Percentiles rank a stretch among this genome's conserved stretches.
Evolutionary conservation across 2,329 filamentous ascomycete genomes (phyloP).

Genomic region (Fusarium illudens): DNA sequence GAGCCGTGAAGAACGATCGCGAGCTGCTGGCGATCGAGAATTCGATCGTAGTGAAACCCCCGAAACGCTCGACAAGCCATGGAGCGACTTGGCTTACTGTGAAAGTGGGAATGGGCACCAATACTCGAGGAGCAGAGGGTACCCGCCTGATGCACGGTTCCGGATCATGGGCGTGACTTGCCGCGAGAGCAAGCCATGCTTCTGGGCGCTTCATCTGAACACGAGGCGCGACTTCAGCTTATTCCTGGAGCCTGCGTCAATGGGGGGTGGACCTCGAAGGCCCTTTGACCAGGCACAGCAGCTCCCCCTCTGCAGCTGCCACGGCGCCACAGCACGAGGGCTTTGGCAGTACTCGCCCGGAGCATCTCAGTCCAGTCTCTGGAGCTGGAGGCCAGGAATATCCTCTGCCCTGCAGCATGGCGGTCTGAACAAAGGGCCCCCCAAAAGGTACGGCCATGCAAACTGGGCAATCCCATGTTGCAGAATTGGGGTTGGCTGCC

Average conservation of each 20-base stretch:
- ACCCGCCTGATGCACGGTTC: constrained; percentile 17
- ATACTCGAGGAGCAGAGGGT: constrained; percentile 1
- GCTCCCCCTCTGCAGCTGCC: neutral
- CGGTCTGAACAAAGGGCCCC: neutral
- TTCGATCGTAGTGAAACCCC: neutral
- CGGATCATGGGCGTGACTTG: constrained; percentile 16
- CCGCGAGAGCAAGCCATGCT: constrained; percentile 12
- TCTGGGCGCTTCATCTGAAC: constrained; percentile 26
- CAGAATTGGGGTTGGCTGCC: neutral
- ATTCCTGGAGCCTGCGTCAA: constrained; percentile 11
- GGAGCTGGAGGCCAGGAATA: neutral
- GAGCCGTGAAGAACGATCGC: constrained; percentile 12
- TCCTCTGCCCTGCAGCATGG: neutral
- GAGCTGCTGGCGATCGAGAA: neutral
- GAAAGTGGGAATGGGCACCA: constrained; percentile 1
- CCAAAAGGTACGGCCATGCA: neutral
- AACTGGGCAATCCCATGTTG: neutral
- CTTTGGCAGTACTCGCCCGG: neutral
- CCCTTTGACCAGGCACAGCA: constrained; percentile 8
- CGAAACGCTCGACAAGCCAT: constrained; percentile 1
- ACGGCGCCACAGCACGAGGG: constrained; percentile 3
- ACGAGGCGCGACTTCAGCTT: constrained; percentile 29
- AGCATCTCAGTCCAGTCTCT: neutral
- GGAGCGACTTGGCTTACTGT: neutral
- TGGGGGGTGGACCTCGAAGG: constrained; percentile 1